phyloP scores from a whole-genome alignment of 371 early-diverging fungal species.

The Mucor circinelloides region DNA sequence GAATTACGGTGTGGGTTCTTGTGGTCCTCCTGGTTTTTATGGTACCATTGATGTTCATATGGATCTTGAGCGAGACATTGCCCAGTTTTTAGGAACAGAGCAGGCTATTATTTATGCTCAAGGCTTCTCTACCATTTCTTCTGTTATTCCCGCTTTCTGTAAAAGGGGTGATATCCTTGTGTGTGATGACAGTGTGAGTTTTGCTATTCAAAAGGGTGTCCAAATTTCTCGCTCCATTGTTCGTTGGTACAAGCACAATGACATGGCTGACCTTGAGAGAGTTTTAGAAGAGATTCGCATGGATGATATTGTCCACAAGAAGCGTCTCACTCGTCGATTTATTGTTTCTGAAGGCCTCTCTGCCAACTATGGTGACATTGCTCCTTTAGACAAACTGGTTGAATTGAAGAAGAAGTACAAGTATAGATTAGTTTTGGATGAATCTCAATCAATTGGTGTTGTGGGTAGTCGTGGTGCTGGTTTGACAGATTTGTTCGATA shows the following conservation, averaged over 20 bases:
- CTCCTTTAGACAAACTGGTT: conserved; percentile 82
- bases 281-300: conserved; percentile 77
- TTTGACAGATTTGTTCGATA: conserved; percentile 81
- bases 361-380: conserved; percentile 91
- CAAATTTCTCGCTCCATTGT: conserved; percentile 89
- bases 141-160: conserved; percentile 97
- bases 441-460: conserved; percentile 92
- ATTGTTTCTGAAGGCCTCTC: conserved; percentile 98
- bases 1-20: conserved; percentile 99
- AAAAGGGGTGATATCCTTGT: conserved; percentile 97
- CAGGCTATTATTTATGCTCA: conserved; percentile 98
- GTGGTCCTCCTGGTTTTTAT: conserved; percentile 99
- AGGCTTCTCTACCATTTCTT: conserved; percentile 92
- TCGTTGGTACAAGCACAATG: conserved; percentile 94
- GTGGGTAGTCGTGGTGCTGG: conserved; percentile 92
- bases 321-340: conserved; percentile 88
- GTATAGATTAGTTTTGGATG: conserved; percentile 97
- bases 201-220: conserved; percentile 91
- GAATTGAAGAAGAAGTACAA: conserved; percentile 96
- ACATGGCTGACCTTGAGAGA: conserved; percentile 89
- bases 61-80: conserved; percentile 92
- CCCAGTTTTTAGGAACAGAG: conserved; percentile 88
- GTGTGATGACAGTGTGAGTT: conserved; percentile 87
- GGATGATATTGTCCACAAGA: conserved; percentile 65
- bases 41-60: conserved; percentile 99